A percentile compares a stretch with the other conserved stretches of the same genome.
Evolutionary conservation across 2,329 filamentous ascomycete genomes (phyloP).

Genomic region (Paecilomyces fulvus): DNA sequence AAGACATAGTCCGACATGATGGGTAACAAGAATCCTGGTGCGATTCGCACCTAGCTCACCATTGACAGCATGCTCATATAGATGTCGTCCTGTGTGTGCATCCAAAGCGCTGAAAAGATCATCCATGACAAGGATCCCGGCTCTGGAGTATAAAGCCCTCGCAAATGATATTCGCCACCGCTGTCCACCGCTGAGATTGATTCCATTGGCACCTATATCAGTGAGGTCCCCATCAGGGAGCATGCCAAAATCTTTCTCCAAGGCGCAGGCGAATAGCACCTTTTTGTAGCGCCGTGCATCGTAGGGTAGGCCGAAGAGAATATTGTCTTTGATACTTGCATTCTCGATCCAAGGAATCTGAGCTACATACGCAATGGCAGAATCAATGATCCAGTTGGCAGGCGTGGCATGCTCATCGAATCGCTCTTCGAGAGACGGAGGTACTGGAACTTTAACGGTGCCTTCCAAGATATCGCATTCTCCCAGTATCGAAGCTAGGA

Average conservation of each 20-base stretch:
- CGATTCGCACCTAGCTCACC: constrained; percentile 61
- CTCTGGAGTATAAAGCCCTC: constrained; percentile 69
- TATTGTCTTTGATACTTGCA: constrained; percentile 67
- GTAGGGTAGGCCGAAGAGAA: constrained; percentile 65
- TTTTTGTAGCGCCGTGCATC: constrained; percentile 61
- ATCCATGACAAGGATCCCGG: constrained; percentile 67
- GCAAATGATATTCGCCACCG: constrained; percentile 76
- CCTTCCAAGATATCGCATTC: constrained; percentile 64
- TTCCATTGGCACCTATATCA: constrained; percentile 75
- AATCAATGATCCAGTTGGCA: constrained; percentile 59
- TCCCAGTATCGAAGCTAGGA: constrained; percentile 65
- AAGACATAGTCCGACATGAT: constrained; percentile 65
- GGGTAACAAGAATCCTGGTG: constrained; percentile 71
- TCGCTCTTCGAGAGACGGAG: constrained; percentile 46
- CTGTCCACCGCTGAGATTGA: constrained; percentile 77
- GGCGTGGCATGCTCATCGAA: constrained; percentile 54
- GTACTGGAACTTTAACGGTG: constrained; percentile 43
- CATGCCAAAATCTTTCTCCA: constrained; percentile 69
- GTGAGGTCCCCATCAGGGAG: constrained; percentile 69
- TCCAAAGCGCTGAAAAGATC: constrained; percentile 79
- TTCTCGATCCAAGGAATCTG: constrained; percentile 85
- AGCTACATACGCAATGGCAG: constrained; percentile 64
- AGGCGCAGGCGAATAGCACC: constrained; percentile 63
- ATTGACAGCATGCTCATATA: constrained; percentile 67
- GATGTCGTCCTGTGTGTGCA: constrained; percentile 69